A percentile compares a stretch with the other conserved stretches of the same genome.
Conservation (phyloP, 2,329 filamentous ascomycete genomes). For the Exophiala calicioides region DNA sequence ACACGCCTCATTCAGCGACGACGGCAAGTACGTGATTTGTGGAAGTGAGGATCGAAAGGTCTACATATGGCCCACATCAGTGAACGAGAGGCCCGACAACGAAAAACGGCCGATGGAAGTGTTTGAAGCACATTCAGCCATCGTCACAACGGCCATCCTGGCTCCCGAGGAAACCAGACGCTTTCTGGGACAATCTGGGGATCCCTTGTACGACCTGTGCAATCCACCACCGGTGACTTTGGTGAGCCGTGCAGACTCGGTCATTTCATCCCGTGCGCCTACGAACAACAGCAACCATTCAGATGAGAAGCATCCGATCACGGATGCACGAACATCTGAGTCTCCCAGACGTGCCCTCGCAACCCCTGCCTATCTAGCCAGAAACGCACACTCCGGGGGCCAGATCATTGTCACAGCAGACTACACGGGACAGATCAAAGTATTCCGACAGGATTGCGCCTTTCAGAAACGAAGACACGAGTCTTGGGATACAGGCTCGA, state of each 20-base stretch:
- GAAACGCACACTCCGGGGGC: constrained; percentile 73
- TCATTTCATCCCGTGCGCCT: constrained; percentile 51
- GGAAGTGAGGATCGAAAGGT: constrained; percentile 89
- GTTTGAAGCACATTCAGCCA: constrained; percentile 85
- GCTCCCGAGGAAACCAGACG: constrained; percentile 77
- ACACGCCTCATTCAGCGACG: constrained; percentile 82
- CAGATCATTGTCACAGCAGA: constrained; percentile 93
- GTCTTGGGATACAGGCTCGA: constrained; percentile 74
- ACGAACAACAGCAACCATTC: constrained; percentile 42
- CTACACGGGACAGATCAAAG: constrained; percentile 83
- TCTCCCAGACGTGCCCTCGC: constrained; percentile 58
- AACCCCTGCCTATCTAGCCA: constrained; percentile 74
- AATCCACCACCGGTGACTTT: constrained; percentile 89
- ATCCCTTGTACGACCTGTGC: constrained; percentile 94
- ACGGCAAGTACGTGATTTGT: constrained; percentile 81
- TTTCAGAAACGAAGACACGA: constrained; percentile 74
- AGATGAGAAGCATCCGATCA: constrained; percentile 32
- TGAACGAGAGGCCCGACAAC: constrained; percentile 53
- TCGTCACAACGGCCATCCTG: constrained; percentile 86
- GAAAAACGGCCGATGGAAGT: constrained; percentile 80
- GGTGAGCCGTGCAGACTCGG: constrained; percentile 69
- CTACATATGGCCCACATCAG: constrained; percentile 81
- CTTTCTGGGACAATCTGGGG: constrained; percentile 75
- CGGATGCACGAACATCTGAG: constrained; percentile 18
- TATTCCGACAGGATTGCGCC: constrained; percentile 94